Conservation (phyloP, 164 flowering plant genomes). For the Taxillus chinensis region DNA sequence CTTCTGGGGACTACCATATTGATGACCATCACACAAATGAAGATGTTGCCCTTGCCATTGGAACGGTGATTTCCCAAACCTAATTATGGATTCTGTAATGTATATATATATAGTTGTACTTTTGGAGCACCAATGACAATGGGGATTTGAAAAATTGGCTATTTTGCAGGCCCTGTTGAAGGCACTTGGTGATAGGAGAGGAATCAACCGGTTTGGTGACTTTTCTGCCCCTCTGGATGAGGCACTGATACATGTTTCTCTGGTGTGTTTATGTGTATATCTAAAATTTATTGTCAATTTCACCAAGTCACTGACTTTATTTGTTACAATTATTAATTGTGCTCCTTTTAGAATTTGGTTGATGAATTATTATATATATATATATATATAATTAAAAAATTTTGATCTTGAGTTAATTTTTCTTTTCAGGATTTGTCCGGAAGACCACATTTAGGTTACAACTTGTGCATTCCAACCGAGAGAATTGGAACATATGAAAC, state of each 20-base stretch:
- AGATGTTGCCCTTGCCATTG: slow-evolving; percentile 97
- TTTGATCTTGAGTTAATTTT: too few species aligned
- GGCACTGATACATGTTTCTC: slow-evolving; percentile 77
- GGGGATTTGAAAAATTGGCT: background rate
- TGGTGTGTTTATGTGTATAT: slow-evolving; percentile 37
- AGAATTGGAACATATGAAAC: slow-evolving; percentile 96
- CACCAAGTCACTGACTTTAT: too few species aligned
- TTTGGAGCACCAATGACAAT: too few species aligned
- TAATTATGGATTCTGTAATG: too few species aligned
- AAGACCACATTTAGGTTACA: slow-evolving; percentile 77
- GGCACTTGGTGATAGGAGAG: slow-evolving; percentile 93
- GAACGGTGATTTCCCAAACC: slow-evolving; percentile 44
- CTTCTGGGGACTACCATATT: slow-evolving; percentile 84
- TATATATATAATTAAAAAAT: too few species aligned
- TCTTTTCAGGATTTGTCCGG: slow-evolving; percentile 85
- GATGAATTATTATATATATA: too few species aligned
- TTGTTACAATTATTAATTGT: too few species aligned
- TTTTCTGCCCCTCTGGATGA: slow-evolving; percentile 97
- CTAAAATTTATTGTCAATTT: too few species aligned
- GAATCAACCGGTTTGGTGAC: slow-evolving; percentile 91
- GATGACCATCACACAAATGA: slow-evolving; percentile 99
- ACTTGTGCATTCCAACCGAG: slow-evolving; percentile 72
- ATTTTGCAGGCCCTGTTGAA: slow-evolving; percentile 60
- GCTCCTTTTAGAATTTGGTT: too few species aligned
- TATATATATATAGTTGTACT: too few species aligned